Conservation (phyloP, 1,284 basidiomycete genomes). For the Schizopora paradoxa region DNA sequence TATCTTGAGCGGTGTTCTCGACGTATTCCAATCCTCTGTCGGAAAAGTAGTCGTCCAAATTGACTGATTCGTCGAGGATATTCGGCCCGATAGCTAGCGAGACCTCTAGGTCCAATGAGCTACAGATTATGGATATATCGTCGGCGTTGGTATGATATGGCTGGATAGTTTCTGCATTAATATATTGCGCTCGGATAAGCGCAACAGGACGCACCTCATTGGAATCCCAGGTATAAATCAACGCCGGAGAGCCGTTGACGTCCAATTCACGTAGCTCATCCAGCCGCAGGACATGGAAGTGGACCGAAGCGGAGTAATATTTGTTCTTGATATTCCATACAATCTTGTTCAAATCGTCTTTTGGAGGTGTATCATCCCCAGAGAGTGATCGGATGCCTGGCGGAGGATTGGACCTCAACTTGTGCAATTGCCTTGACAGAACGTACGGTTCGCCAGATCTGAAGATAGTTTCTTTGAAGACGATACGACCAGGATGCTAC, state of each 20-base stretch:
- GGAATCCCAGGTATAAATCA: slow-evolving; percentile 64
- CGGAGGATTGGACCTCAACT: slow-evolving; percentile 18
- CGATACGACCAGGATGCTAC: slow-evolving; percentile 46
- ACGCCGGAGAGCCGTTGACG: slow-evolving; percentile 50
- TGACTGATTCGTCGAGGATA: slow-evolving; percentile 34
- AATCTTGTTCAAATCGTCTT: slow-evolving; percentile 27
- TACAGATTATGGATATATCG: slow-evolving; percentile 42
- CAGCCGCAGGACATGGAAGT: slow-evolving; percentile 51
- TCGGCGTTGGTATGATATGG: slow-evolving; percentile 48
- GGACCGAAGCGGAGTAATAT: slow-evolving; percentile 78
- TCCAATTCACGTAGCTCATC: slow-evolving; percentile 35
- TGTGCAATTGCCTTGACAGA: slow-evolving; percentile 20
- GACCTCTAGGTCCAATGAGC: slow-evolving; percentile 58
- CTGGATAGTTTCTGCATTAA: slow-evolving; percentile 30
- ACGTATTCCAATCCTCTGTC: slow-evolving; percentile 71
- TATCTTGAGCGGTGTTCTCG: slow-evolving; percentile 28
- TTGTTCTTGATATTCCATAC: slow-evolving; percentile 81
- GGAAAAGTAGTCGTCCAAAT: slow-evolving; percentile 59
- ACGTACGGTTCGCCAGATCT: slow-evolving; percentile 44
- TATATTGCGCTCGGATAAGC: slow-evolving; percentile 1
- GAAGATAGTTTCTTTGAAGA: slow-evolving; percentile 36
- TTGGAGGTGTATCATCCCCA: slow-evolving; percentile 19
- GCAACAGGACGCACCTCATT: slow-evolving; percentile 48
- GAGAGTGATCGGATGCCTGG: slow-evolving; percentile 26
- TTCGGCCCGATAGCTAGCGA: slow-evolving; percentile 49